Base-by-base conservation (phyloP, 2,329 filamentous ascomycete species). In the Calonectria pauciramosa region DNA sequence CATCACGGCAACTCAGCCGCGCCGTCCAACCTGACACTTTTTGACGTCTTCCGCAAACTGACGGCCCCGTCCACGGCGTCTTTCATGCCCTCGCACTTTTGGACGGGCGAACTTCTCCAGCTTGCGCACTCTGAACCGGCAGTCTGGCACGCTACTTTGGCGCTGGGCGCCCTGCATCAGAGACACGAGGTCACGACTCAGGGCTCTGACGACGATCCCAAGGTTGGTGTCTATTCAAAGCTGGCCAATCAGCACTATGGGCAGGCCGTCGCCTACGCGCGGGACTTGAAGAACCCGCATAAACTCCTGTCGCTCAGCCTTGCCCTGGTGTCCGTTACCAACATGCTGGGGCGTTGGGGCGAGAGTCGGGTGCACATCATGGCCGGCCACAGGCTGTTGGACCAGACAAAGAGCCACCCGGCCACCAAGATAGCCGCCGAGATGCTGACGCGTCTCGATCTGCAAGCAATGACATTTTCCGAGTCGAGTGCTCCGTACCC, bases 31-130 rank as follows among this genome's bases (percentile, higher is more conserved):
- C 32, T 77, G 18, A 78, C 77, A 5, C 60, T 81, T 0, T 86
- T 86, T 28, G 85, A 86, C 71, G 81, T 85, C 66, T 86, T 85
- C 77, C 82, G 85, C 2, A 78, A 78, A 32, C 71, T 81, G 18
- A 84, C 84, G 0, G 82, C 78, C 0, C 77, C 81, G 1, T 80
- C 79, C 5, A 83, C 82, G 13, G 78, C 75, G 2, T 69, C 77
- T 0, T 80, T 83, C 30, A 79, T 82, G 44, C 81, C 81, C 2
- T 83, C 82, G 1, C 70, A 76, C 7, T 85, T 86, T 63, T 86
- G 84, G 84, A 80, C 76, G 11, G 72, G 74, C 10, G 78, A 81
- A 11, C 44, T 85, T 4, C 75, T 86, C 0, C 84, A 85, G 78
- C 75, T 84, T 2, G 83, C 84, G 0, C 83, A 85, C 68, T 73